Evolutionary conservation across 257 asterid species (phyloP).

Genomic region (Ocimum tenuiflorum): DNA sequence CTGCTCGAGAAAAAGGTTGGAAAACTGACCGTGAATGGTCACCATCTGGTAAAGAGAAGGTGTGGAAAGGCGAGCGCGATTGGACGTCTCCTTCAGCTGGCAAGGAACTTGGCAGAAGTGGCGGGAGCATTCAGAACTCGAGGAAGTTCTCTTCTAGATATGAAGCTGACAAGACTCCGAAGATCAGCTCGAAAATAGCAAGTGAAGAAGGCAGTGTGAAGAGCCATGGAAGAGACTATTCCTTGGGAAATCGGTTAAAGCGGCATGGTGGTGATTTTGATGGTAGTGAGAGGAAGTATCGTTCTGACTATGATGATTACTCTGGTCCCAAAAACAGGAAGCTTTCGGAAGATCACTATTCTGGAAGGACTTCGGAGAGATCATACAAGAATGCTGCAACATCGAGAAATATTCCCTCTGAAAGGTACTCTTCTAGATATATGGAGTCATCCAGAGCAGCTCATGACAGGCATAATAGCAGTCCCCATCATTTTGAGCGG

Average conservation of each 20-base stretch:
- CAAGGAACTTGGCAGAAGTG: slow-evolving; percentile 18
- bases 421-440: slow-evolving; percentile 67
- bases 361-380: slow-evolving; percentile 48
- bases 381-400: slow-evolving; percentile 36
- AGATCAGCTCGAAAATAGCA: slow-evolving; percentile 53
- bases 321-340: slow-evolving; percentile 68
- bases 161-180: slow-evolving; percentile 51
- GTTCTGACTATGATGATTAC: slow-evolving; percentile 52
- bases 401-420: slow-evolving; percentile 53
- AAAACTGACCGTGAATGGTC: too few species aligned
- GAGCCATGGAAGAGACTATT: slow-evolving; percentile 55
- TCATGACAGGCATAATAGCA: slow-evolving; percentile 52
- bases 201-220: slow-evolving; percentile 58
- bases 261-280: slow-evolving; percentile 67
- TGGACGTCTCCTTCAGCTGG: slow-evolving; percentile 62
- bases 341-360: slow-evolving; percentile 63
- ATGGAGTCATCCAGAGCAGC: slow-evolving; percentile 54
- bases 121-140: slow-evolving; percentile 22
- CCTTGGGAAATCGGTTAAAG: slow-evolving; percentile 52
- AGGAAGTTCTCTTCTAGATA: slow-evolving; percentile 62
- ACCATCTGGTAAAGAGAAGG: slow-evolving; percentile 39
- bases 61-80: slow-evolving; percentile 53
- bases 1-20: neutral
- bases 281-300: slow-evolving; percentile 49
- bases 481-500: slow-evolving; percentile 74